A percentile compares a stretch with the other conserved stretches of the same genome.
These are phyloP conservation scores for Litsea cubeba DNA, from an alignment of 164 flowering plant genomes.

Conservation along the genomic window DNA sequence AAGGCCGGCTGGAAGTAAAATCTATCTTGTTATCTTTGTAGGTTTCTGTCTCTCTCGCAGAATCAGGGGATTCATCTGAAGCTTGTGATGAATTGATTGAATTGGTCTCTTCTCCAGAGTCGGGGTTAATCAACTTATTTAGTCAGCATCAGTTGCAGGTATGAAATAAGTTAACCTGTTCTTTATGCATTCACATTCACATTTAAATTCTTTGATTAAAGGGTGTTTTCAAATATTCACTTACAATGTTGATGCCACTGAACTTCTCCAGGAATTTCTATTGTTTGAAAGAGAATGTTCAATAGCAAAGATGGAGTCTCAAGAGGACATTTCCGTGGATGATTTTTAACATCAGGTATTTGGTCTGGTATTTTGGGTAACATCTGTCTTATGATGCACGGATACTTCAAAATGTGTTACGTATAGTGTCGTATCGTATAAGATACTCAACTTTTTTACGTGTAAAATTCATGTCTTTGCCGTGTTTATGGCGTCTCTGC, in stretches of 20 bases:
- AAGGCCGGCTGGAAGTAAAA: not conserved
- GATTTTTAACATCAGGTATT: not conserved
- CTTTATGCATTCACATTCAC: not conserved
- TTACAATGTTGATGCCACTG: not conserved
- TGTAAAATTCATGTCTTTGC: too few species aligned
- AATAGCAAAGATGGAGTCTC: slow-evolving; percentile 64
- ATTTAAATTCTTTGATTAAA: not conserved
- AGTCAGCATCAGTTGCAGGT: slow-evolving; percentile 96
- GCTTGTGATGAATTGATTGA: slow-evolving; percentile 76
- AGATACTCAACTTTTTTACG: too few species aligned
- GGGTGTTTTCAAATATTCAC: not conserved
- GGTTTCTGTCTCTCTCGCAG: slow-evolving; percentile 85
- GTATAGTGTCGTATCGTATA: too few species aligned
- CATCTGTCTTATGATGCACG: not conserved
- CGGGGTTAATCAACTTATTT: slow-evolving; percentile 66
- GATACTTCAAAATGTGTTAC: too few species aligned
- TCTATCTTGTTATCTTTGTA: slow-evolving; percentile 20
- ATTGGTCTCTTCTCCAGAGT: slow-evolving; percentile 57
- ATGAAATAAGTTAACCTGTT: not conserved
- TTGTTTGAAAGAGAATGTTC: slow-evolving; percentile 80
- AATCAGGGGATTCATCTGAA: slow-evolving; percentile 48
- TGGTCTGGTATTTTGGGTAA: not conserved
- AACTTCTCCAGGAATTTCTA: slow-evolving; percentile 62
- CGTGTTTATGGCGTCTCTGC: too few species aligned
- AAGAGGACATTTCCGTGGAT: slow-evolving; percentile 35